These are phyloP conservation scores for Candida suzukii DNA, from an alignment of 805 yeast genomes.

Conservation along the genomic window DNA sequence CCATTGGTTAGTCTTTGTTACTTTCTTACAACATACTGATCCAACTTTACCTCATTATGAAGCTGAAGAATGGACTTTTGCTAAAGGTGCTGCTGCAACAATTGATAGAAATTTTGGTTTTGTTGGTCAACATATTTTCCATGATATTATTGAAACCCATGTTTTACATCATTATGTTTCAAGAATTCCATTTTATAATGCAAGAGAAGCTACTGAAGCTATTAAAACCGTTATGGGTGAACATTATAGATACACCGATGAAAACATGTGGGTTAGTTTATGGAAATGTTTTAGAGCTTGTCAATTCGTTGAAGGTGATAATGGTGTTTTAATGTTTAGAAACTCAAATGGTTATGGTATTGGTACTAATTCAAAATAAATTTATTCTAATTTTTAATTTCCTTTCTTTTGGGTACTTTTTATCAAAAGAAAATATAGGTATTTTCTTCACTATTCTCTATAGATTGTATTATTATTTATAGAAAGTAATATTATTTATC, in stretches of 20 bases:
- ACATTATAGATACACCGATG: slow-evolving; percentile 42
- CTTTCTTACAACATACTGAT: slow-evolving; percentile 58
- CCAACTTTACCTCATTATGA: slow-evolving; percentile 54
- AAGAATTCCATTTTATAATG: slow-evolving; percentile 50
- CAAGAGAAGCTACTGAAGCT: slow-evolving; percentile 45
- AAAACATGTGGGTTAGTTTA: slow-evolving; percentile 49
- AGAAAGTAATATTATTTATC: no score
- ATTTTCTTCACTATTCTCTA: no score
- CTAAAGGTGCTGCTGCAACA: slow-evolving; percentile 62
- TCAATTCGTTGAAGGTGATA: slow-evolving; percentile 64
- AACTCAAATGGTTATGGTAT: slow-evolving; percentile 42
- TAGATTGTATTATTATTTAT: no score
- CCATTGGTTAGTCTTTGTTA: slow-evolving; percentile 60
- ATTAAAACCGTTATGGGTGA: slow-evolving; percentile 46
- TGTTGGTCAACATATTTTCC: slow-evolving; percentile 49
- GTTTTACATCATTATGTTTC: slow-evolving; percentile 51
- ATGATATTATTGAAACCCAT: slow-evolving; percentile 53
- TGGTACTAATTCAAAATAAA: slow-evolving; percentile 16
- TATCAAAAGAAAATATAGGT: background rate
- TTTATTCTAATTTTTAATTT: background rate
- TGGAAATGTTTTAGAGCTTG: slow-evolving; percentile 58
- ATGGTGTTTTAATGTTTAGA: slow-evolving; percentile 63
- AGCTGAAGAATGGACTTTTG: slow-evolving; percentile 52
- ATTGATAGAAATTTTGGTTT: slow-evolving; percentile 58
- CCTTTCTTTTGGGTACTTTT: background rate